Evolutionary conservation across 768 basidiomycete species (phyloP).

Genomic region (Lepiota venenata): DNA sequence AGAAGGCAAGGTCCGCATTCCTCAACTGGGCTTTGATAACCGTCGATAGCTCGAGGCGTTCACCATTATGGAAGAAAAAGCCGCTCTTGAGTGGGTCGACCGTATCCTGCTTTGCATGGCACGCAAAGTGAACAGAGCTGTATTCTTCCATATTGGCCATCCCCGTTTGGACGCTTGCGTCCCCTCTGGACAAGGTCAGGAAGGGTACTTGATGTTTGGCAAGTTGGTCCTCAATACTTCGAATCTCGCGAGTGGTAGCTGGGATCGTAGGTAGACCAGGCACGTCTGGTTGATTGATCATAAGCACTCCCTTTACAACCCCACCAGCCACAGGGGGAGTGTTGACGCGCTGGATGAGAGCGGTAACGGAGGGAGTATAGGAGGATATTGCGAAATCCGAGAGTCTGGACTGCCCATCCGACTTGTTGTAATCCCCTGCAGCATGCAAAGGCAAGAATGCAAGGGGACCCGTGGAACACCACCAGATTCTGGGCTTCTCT

Average conservation of each 20-base stretch:
- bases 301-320: not conserved
- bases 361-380: conserved; percentile 15
- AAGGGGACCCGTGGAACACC: conserved; percentile 27
- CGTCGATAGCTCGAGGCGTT: conserved; percentile 5
- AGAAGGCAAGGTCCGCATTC: conserved; percentile 14
- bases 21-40: conserved; percentile 12
- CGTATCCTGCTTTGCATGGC: conserved; percentile 14
- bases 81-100: conserved; percentile 11
- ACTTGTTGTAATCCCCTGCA: conserved; percentile 19
- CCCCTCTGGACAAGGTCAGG: not conserved
- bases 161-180: conserved; percentile 3
- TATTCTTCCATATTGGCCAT: conserved; percentile 11
- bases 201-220: not conserved
- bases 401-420: not conserved
- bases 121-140: conserved; percentile 16
- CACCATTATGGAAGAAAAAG: conserved; percentile 12
- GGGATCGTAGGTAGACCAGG: not conserved
- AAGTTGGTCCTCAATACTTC: not conserved
- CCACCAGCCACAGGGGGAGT: too few relatives aligned
- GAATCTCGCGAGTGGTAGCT: conserved; percentile 11
- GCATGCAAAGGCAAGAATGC: conserved; percentile 29
- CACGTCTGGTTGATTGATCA: conserved; percentile 1
- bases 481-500: conserved; percentile 15
- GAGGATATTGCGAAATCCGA: conserved; percentile 18
- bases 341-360: conserved; percentile 3